A percentile compares a stretch with the other conserved stretches of the same genome.
These are phyloP conservation scores for Lindgomyces ingoldianus DNA, from an alignment of 495 filamentous ascomycete genomes.

Conservation along the genomic window DNA sequence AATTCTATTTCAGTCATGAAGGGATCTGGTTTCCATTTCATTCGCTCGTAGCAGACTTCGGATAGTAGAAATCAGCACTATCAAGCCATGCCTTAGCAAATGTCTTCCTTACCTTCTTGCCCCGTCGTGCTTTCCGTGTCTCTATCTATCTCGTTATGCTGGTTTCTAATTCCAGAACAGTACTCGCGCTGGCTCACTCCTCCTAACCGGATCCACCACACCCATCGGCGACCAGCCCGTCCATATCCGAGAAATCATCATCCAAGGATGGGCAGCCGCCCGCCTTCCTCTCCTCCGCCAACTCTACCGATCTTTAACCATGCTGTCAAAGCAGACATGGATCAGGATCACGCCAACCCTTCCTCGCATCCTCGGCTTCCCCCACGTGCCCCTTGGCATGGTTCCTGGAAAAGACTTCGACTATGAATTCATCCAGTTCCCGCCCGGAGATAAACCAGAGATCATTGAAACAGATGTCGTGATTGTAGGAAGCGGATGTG, in stretches of 20 bases:
- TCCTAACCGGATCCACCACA: conserved; percentile 43
- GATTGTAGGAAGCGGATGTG: conserved; percentile 84
- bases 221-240: conserved; percentile 40
- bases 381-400: conserved; percentile 62
- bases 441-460: conserved; percentile 50
- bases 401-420: conserved; percentile 58
- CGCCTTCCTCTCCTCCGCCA: conserved; percentile 38
- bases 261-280: conserved; percentile 38
- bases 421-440: conserved; percentile 58
- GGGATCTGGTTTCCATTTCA: too few relatives aligned
- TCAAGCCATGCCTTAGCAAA: too few relatives aligned
- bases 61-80: too few relatives aligned
- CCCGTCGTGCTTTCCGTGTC: too few relatives aligned
- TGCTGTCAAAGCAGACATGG: conserved; percentile 53
- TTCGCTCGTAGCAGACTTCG: too few relatives aligned
- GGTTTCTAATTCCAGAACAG: conserved; percentile 11
- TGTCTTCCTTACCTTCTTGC: too few relatives aligned
- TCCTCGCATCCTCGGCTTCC: conserved; percentile 61
- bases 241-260: conserved; percentile 39
- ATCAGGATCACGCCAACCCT: conserved; percentile 60
- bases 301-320: conserved; percentile 37
- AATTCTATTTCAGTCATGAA: too few relatives aligned
- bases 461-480: conserved; percentile 77
- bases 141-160: too few relatives aligned
- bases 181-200: conserved; percentile 39